Conservation (phyloP, 1,284 basidiomycete genomes). For the Trichosporon coremiiforme region DNA sequence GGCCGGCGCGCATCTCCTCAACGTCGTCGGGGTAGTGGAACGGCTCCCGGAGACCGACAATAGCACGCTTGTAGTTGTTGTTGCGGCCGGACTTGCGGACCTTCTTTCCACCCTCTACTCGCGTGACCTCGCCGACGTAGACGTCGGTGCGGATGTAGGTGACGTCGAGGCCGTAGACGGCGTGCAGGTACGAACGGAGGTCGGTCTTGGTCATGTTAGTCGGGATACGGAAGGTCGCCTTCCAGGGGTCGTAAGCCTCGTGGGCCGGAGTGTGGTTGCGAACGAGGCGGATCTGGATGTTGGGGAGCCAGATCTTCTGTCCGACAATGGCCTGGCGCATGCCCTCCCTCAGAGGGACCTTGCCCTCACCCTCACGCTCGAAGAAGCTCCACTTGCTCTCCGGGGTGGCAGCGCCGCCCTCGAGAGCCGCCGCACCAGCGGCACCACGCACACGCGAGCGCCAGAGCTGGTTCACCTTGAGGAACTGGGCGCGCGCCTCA, state of each 20-base stretch:
- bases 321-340: constrained; percentile 64
- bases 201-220: constrained; percentile 87
- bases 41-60: constrained; percentile 82
- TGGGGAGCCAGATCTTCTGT: constrained; percentile 83
- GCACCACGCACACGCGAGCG: constrained; percentile 46
- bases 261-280: constrained; percentile 78
- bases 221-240: constrained; percentile 86
- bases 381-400: constrained; percentile 24
- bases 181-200: constrained; percentile 77
- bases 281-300: constrained; percentile 78
- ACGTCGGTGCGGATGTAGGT: constrained; percentile 94
- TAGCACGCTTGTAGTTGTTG: constrained; percentile 78
- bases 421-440: not conserved
- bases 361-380: constrained; percentile 25
- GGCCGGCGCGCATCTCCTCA: constrained; percentile 66
- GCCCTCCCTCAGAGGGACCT: constrained; percentile 10
- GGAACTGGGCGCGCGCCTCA: constrained; percentile 42
- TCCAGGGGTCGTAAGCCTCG: constrained; percentile 85
- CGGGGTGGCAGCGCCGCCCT: constrained; percentile 7
- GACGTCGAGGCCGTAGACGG: constrained; percentile 81
- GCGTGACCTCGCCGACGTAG: constrained; percentile 66
- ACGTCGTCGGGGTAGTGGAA: constrained; percentile 84
- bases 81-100: constrained; percentile 48
- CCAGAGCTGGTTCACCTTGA: constrained; percentile 44
- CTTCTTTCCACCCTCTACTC: constrained; percentile 40